phyloP scores from a whole-genome alignment of 352 stramenopile species.

The Elongisporangium anandrum region DNA sequence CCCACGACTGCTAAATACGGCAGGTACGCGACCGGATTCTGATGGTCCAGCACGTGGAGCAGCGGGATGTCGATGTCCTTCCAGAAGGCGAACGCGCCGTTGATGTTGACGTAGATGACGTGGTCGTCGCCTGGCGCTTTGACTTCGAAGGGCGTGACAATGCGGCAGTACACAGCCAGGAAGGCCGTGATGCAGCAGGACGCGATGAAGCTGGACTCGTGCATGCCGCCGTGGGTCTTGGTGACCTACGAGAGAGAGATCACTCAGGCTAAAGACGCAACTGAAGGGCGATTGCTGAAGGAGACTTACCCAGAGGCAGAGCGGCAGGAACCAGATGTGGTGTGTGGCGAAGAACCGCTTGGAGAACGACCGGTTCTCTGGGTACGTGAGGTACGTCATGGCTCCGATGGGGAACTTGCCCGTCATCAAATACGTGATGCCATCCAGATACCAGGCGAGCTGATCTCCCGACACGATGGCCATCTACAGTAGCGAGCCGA shows the following conservation, averaged over 20 bases:
- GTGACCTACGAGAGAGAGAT: constrained; percentile 39
- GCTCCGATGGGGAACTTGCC: constrained; percentile 88
- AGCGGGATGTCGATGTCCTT: constrained; percentile 70
- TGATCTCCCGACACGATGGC: constrained; percentile 92
- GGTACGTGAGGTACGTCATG: constrained; percentile 88
- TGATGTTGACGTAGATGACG: constrained; percentile 79
- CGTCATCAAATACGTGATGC: constrained; percentile 58
- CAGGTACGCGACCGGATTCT: constrained; percentile 59
- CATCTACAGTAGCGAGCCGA: constrained; percentile 35
- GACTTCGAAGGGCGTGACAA: constrained; percentile 63
- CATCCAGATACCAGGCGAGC: constrained; percentile 90
- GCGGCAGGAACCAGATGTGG: constrained; percentile 77
- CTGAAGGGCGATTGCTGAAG: background rate
- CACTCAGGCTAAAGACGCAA: background rate
- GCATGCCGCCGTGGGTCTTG: constrained; percentile 63
- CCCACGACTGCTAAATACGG: constrained; percentile 60
- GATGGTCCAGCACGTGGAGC: constrained; percentile 74
- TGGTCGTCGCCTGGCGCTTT: constrained; percentile 56
- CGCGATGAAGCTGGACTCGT: constrained; percentile 55
- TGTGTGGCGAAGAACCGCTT: constrained; percentile 83
- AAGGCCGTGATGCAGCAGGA: constrained; percentile 59
- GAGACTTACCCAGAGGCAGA: constrained; percentile 67
- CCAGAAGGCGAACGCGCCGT: constrained; percentile 82
- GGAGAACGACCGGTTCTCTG: constrained; percentile 73
- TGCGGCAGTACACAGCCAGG: constrained; percentile 49